phyloP scores from a whole-genome alignment of 140 eudicot species.

The Bidens hawaiensis region DNA sequence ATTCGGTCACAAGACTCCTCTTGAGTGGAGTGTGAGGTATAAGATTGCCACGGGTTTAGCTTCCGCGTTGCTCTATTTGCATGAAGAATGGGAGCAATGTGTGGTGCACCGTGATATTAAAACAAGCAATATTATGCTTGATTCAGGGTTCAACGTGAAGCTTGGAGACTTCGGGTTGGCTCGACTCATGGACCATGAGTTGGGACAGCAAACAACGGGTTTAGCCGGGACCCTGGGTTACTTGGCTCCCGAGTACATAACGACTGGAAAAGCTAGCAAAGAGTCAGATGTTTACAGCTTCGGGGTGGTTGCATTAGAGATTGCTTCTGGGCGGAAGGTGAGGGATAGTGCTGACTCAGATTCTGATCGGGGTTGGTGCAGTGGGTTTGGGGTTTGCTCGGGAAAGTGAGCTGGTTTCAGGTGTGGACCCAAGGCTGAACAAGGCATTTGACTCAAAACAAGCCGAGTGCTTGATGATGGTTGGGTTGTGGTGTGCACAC shows the following conservation, averaged over 20 bases:
- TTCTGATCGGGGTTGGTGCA: conserved; percentile 33
- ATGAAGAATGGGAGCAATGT: conserved; percentile 64
- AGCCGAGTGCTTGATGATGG: conserved; percentile 48
- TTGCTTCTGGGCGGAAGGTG: conserved; percentile 36
- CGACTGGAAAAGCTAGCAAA: no score
- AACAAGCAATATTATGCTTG: conserved; percentile 64
- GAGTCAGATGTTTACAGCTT: no score
- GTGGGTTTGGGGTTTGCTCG: conserved; percentile 45
- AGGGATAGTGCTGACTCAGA: conserved; percentile 10
- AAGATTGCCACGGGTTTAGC: conserved; percentile 50
- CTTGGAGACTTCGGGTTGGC: no score
- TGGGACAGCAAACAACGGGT: no score
- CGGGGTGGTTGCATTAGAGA: no score
- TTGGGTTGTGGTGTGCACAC: conserved; percentile 58
- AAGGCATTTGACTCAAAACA: conserved; percentile 26
- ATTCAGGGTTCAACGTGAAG: no score
- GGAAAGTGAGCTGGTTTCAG: conserved; percentile 30
- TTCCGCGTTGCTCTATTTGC: conserved; percentile 53
- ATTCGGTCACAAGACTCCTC: conserved; percentile 28
- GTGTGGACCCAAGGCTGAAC: conserved; percentile 27
- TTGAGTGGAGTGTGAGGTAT: conserved; percentile 41
- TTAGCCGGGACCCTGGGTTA: no score
- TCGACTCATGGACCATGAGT: no score
- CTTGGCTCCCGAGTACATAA: no score
- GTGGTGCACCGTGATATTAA: conserved; percentile 64